phyloP scores from a whole-genome alignment of 1,284 basidiomycete genomes.

The Sphagnurus paluster region DNA sequence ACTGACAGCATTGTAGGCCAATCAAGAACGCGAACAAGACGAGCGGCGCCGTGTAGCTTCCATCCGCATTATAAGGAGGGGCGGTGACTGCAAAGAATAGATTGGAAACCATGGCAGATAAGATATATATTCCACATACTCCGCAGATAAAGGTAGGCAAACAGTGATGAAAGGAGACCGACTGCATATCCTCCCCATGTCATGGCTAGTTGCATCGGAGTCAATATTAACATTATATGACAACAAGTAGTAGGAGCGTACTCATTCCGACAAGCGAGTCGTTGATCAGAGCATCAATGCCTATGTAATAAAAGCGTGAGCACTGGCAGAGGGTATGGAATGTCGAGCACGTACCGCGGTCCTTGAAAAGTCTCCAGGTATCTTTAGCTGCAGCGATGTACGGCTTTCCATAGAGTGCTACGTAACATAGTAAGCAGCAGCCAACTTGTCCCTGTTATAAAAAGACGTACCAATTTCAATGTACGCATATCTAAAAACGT shows the following conservation, averaged over 20 bases:
- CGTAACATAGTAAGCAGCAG: no score
- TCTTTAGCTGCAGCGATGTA: conserved; percentile 89
- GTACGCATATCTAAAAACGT: conserved; percentile 63
- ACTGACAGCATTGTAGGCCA: conserved; percentile 69
- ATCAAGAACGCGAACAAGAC: conserved; percentile 82
- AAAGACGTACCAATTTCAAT: conserved; percentile 87
- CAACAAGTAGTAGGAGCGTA: conserved; percentile 31
- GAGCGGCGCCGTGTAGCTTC: conserved; percentile 78
- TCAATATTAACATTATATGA: conserved; percentile 4
- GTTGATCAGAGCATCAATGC: conserved; percentile 83
- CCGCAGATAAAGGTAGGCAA: conserved; percentile 80
- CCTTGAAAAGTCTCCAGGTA: conserved; percentile 85
- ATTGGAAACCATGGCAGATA: conserved; percentile 11
- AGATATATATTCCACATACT: conserved; percentile 42
- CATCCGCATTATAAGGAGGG: conserved; percentile 70
- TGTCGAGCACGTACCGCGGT: conserved; percentile 54
- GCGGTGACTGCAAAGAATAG: conserved; percentile 50
- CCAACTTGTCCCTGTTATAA: no score
- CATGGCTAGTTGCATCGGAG: conserved; percentile 41
- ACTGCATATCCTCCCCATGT: conserved; percentile 80
- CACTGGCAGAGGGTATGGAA: background rate
- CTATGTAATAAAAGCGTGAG: conserved; percentile 23
- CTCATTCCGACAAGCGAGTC: conserved; percentile 84
- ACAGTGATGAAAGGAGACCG: conserved; percentile 76
- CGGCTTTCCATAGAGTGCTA: conserved; percentile 84